Percentiles rank a stretch among this genome's conserved stretches.
phyloP scores from a whole-genome alignment of 2,329 filamentous ascomycete genomes.

The Alternaria angustiovoidea region DNA sequence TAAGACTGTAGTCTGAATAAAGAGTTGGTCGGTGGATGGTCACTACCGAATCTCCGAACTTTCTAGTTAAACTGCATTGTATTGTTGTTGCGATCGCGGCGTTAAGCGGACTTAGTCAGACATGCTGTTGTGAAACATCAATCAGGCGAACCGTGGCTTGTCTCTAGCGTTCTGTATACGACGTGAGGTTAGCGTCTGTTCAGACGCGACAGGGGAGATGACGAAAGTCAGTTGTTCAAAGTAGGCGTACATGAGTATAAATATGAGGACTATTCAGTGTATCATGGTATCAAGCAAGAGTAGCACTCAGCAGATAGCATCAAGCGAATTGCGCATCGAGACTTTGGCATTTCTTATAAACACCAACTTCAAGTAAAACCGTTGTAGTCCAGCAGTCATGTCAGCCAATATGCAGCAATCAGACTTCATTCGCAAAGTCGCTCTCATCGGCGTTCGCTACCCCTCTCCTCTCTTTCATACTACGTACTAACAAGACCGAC shows the following conservation, averaged over 20 bases:
- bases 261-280: background rate
- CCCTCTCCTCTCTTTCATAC: rapidly evolving
- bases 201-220: too few relatives aligned
- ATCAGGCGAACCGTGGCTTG: background rate
- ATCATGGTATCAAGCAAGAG: background rate
- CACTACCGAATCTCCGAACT: background rate
- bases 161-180: background rate
- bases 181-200: background rate
- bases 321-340: background rate
- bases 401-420: background rate
- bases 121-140: background rate
- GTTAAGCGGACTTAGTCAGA: background rate
- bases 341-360: background rate
- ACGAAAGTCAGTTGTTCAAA: background rate
- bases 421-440: background rate
- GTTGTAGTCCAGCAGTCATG: background rate
- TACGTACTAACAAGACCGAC: rapidly evolving
- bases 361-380: background rate
- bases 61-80: background rate
- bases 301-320: rapidly evolving
- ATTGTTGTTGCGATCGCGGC: background rate
- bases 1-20: background rate
- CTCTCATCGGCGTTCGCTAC: background rate
- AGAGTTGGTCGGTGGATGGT: background rate
- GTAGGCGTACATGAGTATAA: background rate